Conservation (phyloP, 257 asterid species). For the Rubia yunnanensis region DNA sequence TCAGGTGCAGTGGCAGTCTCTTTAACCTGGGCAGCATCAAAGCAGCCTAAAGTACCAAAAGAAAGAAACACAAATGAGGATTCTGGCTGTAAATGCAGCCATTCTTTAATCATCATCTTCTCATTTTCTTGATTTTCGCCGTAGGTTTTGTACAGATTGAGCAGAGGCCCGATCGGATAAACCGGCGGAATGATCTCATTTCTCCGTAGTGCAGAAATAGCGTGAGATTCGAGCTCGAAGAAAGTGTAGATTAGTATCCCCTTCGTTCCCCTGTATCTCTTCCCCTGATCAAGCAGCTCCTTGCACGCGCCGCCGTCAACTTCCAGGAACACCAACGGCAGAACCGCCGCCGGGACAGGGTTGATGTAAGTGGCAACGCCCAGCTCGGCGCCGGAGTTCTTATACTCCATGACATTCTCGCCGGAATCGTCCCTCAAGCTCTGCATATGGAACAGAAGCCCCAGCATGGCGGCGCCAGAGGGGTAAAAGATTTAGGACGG, state of each 20-base stretch:
- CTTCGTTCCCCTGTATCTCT: slow-evolving; percentile 1
- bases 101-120: slow-evolving; percentile 14
- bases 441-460: slow-evolving; percentile 8
- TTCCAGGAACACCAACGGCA: slow-evolving; percentile 5
- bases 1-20: slow-evolving; percentile 19
- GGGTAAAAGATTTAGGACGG: background rate
- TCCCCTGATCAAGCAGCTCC: slow-evolving; percentile 1
- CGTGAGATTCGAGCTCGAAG: slow-evolving; percentile 22
- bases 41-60: slow-evolving; percentile 19
- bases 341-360: slow-evolving; percentile 14
- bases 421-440: slow-evolving; percentile 13
- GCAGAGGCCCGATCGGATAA: slow-evolving; percentile 29
- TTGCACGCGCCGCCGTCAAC: background rate
- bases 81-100: slow-evolving; percentile 23
- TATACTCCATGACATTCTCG: slow-evolving; percentile 4
- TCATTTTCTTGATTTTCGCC: background rate
- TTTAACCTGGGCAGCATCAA: slow-evolving; percentile 12
- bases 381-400: background rate
- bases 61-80: slow-evolving; percentile 18
- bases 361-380: slow-evolving; percentile 5
- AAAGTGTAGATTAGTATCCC: slow-evolving; percentile 24
- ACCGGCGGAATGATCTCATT: slow-evolving; percentile 24
- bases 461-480: slow-evolving; percentile 4
- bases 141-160: background rate
- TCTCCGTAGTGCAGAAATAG: slow-evolving; percentile 12